Base-by-base conservation (phyloP, 2,329 filamentous ascomycete species). In the Colletotrichum truncatum region DNA sequence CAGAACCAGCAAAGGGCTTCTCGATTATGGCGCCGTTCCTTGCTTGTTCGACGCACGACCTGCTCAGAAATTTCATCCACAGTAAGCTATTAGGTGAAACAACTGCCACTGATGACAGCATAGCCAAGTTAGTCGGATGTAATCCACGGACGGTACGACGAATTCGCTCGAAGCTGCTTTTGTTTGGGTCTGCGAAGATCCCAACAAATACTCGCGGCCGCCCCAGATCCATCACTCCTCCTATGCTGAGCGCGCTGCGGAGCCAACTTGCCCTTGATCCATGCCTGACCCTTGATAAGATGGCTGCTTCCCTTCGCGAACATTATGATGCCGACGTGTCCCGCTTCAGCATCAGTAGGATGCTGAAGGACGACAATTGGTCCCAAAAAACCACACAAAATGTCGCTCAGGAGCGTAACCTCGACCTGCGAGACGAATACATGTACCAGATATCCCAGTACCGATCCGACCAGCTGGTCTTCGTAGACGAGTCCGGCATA, bases 161-260 rank as follows among this genome's bases (percentile, higher is more conserved):
- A 23, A 66, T 66, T 25, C 39, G 51, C 46, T 45, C 48, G 62
- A 70, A 70, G 49, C 49, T 68, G 62, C 67, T 30, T 38, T 18
- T 53, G 57, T 70, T 65, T 65, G 56, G 68, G 54, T 43, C 66
- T 23, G 55, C 67, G 5, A 61, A 70, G 64, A 69, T 66, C 46
- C 64, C 68, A 53, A 43, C 34, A 25, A 71, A 71, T 66, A 52
- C 58, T 48, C 55, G 28, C 28, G 68, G 70, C 43, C 66, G 67
- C 45, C 56, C 46, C 5, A 54, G 52, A 56, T 64, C 63, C 45
- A 70, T 72, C 48, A 70, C 67, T 65, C 67, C 68, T 64, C 54
- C 51, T 10, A 72, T 72, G 56, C 43, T 71, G 62, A 67, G 68
- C n/a, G 67, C 65, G 46, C 53, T 71, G 21, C 68, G 60, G 48